phyloP scores from a whole-genome alignment of 371 early-diverging fungal genomes.

The Mortierella sp. region DNA sequence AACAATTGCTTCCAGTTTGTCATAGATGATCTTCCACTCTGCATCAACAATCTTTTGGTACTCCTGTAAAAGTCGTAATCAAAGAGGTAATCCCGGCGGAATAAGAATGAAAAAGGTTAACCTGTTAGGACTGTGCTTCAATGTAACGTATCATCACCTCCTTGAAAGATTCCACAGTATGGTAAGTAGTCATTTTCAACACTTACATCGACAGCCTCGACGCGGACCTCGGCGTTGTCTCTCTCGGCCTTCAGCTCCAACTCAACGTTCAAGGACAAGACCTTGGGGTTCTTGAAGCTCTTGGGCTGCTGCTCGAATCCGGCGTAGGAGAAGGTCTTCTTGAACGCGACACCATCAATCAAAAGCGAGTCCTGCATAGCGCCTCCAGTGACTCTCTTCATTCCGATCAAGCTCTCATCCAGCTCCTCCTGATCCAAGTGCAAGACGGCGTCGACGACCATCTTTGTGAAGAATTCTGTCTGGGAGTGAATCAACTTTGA shows the following conservation, averaged over 20 bases:
- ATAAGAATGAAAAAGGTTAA: background rate
- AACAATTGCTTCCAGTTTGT: slow-evolving; percentile 98
- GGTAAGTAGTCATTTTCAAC: background rate
- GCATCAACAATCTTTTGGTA: slow-evolving; percentile 99
- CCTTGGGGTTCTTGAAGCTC: slow-evolving; percentile 94
- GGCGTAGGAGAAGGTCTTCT: slow-evolving; percentile 99
- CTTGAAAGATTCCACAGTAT: background rate
- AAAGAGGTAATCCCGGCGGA: background rate
- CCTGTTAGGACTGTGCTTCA: background rate
- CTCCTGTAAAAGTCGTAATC: slow-evolving; percentile 68
- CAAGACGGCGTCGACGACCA: slow-evolving; percentile 99
- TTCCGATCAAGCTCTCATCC: slow-evolving; percentile 96
- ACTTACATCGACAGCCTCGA: slow-evolving; percentile 89
- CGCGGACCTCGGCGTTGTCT: slow-evolving; percentile 99
- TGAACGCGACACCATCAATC: slow-evolving; percentile 99
- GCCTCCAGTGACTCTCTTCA: slow-evolving; percentile 99
- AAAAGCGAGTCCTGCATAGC: slow-evolving; percentile 98
- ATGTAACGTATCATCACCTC: background rate
- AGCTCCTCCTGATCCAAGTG: slow-evolving; percentile 93
- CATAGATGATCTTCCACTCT: slow-evolving; percentile 99
- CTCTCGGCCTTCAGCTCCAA: slow-evolving; percentile 99
- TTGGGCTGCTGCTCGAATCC: slow-evolving; percentile 99
- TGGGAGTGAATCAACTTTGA: slow-evolving; percentile 99
- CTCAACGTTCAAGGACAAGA: slow-evolving; percentile 98
- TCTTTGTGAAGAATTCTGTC: slow-evolving; percentile 97